Conservation (phyloP, 1,284 basidiomycete species). For the Coriolopsis trogii region DNA sequence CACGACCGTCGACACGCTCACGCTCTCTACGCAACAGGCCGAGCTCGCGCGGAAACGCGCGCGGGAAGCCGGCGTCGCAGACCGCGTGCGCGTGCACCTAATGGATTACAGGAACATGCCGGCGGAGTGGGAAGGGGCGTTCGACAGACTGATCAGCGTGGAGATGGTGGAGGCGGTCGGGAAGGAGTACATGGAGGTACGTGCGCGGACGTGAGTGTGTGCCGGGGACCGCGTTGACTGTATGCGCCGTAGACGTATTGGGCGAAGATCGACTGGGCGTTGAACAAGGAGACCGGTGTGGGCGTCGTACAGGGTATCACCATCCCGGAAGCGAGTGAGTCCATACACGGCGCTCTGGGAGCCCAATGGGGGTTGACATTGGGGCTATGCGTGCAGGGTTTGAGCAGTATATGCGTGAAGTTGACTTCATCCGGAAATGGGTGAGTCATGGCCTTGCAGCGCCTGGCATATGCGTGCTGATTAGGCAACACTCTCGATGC, state of each 20-base stretch:
- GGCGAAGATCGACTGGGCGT: slow-evolving; percentile 66
- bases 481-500: too few relatives aligned
- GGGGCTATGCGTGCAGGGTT: slow-evolving; percentile 42
- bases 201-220: slow-evolving; percentile 2
- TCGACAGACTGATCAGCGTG: slow-evolving; percentile 75
- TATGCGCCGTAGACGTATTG: slow-evolving; percentile 51
- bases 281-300: slow-evolving; percentile 64
- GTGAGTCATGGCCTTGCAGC: too few relatives aligned
- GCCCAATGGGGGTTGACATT: neutral
- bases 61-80: slow-evolving; percentile 34
- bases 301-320: slow-evolving; percentile 82
- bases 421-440: slow-evolving; percentile 85
- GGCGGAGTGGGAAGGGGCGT: slow-evolving; percentile 59
- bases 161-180: slow-evolving; percentile 87
- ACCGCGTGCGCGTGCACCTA: slow-evolving; percentile 69
- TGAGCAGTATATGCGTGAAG: slow-evolving; percentile 58
- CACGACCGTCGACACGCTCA: slow-evolving; percentile 75
- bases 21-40: slow-evolving; percentile 74
- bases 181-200: slow-evolving; percentile 57
- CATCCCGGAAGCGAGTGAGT: slow-evolving; percentile 74
- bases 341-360: neutral
- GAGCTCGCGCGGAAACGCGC: slow-evolving; percentile 65
- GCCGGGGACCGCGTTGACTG: neutral
- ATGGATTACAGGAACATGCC: slow-evolving; percentile 79
- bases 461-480: too few relatives aligned